phyloP scores from a whole-genome alignment of 129 eudicot genomes.

The Artemisia annua region DNA sequence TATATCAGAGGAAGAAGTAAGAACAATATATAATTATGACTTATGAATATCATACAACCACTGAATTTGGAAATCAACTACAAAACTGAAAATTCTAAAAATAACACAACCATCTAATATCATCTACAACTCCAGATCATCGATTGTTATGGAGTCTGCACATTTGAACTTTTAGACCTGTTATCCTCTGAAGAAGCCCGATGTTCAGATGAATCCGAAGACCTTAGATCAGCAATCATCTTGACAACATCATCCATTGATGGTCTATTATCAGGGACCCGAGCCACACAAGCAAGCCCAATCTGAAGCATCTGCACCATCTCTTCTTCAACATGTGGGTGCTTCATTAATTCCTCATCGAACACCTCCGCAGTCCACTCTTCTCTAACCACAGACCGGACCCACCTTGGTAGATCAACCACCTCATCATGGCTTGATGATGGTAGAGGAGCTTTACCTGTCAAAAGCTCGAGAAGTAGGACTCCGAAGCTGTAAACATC shows the following conservation, averaged over 20 bases:
- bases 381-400: constrained; percentile 83
- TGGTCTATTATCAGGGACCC: constrained; percentile 63
- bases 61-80: constrained; percentile 22
- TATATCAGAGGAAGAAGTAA: not conserved
- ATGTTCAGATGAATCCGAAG: constrained; percentile 48
- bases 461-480: constrained; percentile 71
- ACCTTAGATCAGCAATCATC: constrained; percentile 70
- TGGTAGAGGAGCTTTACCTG: constrained; percentile 75
- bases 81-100: constrained; percentile 22
- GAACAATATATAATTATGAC: not conserved
- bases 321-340: constrained; percentile 76
- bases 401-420: constrained; percentile 91
- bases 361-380: constrained; percentile 98
- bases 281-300: constrained; percentile 74
- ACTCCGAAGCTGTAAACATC: constrained; percentile 97
- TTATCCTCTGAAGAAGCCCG: constrained; percentile 71
- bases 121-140: constrained; percentile 16
- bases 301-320: constrained; percentile 94
- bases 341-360: constrained; percentile 72
- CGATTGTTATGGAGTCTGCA: constrained; percentile 54
- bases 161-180: constrained; percentile 68
- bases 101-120: constrained; percentile 22
- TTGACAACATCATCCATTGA: constrained; percentile 77
- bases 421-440: constrained; percentile 54
- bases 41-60: constrained; percentile 24